Base-by-base conservation (phyloP, 495 filamentous ascomycete genomes). In the Xylaria castorea region DNA sequence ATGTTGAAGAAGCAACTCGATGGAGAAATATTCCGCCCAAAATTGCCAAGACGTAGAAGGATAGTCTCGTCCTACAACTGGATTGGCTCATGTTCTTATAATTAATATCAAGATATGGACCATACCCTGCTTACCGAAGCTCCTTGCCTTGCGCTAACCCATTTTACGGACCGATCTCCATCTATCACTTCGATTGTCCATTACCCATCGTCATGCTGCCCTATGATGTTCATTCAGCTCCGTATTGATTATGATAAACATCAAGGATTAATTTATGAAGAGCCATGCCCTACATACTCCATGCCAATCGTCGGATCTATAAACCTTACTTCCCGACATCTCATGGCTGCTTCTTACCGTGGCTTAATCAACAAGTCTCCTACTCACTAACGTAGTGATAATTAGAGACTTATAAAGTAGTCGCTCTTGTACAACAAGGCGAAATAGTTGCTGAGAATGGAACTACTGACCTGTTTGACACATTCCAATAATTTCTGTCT, bases 21-120 rank as follows among this genome's bases (percentile, higher is more conserved):
- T 58, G 27, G 25, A 58, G 12, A 38, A 60, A 60, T 36, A 60
- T 38, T 36, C 1, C 32, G 1, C 27, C 57, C 57, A 3, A 58
- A 32, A 16, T 16, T 58, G 27, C 22, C 51, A 34, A 36, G 16
- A 36, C 14, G n/a, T 20, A 36, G 57, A 60, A 36, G 57, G 57
- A 60, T 38, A 32, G 16, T 27, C 57, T 60, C 38, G 1, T 36
- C 57, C 32, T 32, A n/a, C 36, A 60, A 36, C 57, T 3, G 32
- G 57, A 60, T 4, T 58, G 57, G 32, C 57, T 60, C 32, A 20
- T 38, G 16, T n/a, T n/a, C 32, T 60, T 60, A 60, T 60, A 36
- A 36, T 60, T n/a, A n/a, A 36, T 36, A 62, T 34, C 34, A 34
- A 61, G 32, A n/a, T 38, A 22, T 38, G 18, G 32, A 34, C 30